Conservation (phyloP, 2,329 filamentous ascomycete species). For the Sporothrix protearum region DNA sequence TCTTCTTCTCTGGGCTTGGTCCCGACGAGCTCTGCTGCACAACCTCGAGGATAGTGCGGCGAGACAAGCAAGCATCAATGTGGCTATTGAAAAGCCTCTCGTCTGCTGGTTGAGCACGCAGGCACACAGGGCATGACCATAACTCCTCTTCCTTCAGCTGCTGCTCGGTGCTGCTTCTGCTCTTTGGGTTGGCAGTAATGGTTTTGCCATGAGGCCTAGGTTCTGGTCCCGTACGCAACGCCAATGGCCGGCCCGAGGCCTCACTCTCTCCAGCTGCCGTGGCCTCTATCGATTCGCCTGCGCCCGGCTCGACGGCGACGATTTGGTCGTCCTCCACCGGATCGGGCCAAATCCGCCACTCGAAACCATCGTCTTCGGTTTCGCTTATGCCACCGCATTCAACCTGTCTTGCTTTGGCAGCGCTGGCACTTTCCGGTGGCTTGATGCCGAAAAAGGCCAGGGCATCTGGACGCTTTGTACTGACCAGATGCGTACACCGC, state of each 20-base stretch:
- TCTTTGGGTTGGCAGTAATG: slow-evolving; percentile 47
- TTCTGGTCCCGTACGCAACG: slow-evolving; percentile 25
- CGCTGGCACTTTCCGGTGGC: slow-evolving; percentile 28
- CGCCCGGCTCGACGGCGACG: slow-evolving; percentile 15
- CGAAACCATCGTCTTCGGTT: slow-evolving; percentile 40
- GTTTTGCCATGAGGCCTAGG: slow-evolving; percentile 49
- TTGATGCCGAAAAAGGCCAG: slow-evolving; percentile 74
- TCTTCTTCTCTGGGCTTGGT: slow-evolving; percentile 40
- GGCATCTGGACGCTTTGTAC: slow-evolving; percentile 74
- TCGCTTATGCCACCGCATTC: slow-evolving; percentile 33
- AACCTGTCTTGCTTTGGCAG: slow-evolving; percentile 27
- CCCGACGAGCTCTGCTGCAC: slow-evolving; percentile 53
- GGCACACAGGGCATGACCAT: slow-evolving; percentile 89
- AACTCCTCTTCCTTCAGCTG: slow-evolving; percentile 45
- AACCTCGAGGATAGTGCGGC: slow-evolving; percentile 78
- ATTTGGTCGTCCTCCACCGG: slow-evolving; percentile 50
- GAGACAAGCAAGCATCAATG: slow-evolving; percentile 85
- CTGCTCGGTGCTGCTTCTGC: slow-evolving; percentile 15
- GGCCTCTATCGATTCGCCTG: background rate
- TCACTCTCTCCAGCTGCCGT: background rate
- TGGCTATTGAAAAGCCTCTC: slow-evolving; percentile 83
- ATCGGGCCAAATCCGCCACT: slow-evolving; percentile 69
- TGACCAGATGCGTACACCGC: slow-evolving; percentile 81
- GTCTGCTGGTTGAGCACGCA: slow-evolving; percentile 67
- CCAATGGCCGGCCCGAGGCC: no score